A percentile compares a stretch with the other conserved stretches of the same genome.
Conservation (phyloP, 2,329 filamentous ascomycete genomes). For the Stemphylium vesicarium region DNA sequence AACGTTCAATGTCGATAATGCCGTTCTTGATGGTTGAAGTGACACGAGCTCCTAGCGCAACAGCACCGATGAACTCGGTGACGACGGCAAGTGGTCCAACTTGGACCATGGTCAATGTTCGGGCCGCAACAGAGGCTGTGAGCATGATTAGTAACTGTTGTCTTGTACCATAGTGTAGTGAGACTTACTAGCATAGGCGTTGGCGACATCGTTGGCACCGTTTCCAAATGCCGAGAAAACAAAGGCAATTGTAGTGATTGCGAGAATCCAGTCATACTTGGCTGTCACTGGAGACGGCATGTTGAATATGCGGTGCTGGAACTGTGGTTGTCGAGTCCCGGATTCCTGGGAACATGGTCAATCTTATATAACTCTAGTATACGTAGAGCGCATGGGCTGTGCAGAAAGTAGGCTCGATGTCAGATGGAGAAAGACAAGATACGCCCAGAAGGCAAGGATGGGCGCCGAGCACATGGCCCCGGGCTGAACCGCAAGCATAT, state of each 20-base stretch:
- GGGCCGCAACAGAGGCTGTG: conserved; percentile 53
- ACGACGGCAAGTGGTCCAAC: conserved; percentile 57
- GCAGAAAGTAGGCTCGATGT: background rate
- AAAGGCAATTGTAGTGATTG: conserved; percentile 49
- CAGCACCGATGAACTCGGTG: conserved; percentile 61
- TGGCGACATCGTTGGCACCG: conserved; percentile 61
- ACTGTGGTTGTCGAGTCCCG: background rate
- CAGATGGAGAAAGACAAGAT: background rate
- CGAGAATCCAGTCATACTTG: conserved; percentile 51
- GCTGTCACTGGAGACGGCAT: conserved; percentile 32
- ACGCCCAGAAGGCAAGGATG: background rate
- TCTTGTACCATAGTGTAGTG: background rate
- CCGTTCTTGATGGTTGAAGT: conserved; percentile 68
- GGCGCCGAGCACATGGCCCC: background rate
- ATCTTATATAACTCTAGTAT: conserved; percentile 3
- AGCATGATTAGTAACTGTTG: conserved; percentile 1
- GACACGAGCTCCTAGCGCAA: conserved; percentile 60
- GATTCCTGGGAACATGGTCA: background rate
- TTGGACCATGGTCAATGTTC: conserved; percentile 60
- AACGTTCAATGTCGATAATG: conserved; percentile 60
- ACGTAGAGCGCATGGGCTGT: background rate
- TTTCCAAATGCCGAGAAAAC: conserved; percentile 47
- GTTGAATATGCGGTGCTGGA: conserved; percentile 1
- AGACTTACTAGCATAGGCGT: conserved; percentile 57
- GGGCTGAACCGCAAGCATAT: background rate